Evolutionary conservation across 2,329 filamentous ascomycete genomes (phyloP).

Genomic region (Fusarium pilosicola): DNA sequence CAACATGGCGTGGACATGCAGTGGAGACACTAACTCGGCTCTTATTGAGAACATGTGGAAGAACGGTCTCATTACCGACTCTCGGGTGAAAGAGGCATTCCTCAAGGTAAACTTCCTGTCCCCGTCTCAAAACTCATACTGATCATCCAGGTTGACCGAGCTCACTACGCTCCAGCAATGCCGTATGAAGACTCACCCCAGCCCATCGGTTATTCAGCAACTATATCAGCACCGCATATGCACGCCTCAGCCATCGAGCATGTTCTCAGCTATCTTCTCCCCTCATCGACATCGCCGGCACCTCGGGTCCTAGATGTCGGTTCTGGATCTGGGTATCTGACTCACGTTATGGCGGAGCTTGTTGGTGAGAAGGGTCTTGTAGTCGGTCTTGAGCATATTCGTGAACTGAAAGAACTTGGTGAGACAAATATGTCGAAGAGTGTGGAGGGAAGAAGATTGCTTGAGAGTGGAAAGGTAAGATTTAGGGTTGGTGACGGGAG

Average conservation of each 20-base stretch:
- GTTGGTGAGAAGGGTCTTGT: conserved; percentile 65
- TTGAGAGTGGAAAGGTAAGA: conserved; percentile 71
- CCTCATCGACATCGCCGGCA: conserved; percentile 47
- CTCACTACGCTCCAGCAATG: conserved; percentile 76
- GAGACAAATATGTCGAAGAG: conserved; percentile 74
- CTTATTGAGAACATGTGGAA: conserved; percentile 81
- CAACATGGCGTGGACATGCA: conserved; percentile 90
- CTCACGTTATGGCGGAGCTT: conserved; percentile 85
- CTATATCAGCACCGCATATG: conserved; percentile 71
- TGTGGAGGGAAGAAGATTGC: conserved; percentile 64
- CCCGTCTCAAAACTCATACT: not conserved
- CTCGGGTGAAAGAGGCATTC: conserved; percentile 82
- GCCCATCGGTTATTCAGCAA: conserved; percentile 64
- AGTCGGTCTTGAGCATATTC: conserved; percentile 80
- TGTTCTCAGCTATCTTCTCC: conserved; percentile 57
- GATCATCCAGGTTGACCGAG: conserved; percentile 78
- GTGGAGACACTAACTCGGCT: conserved; percentile 76
- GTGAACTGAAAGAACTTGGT: conserved; percentile 69
- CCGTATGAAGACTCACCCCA: conserved; percentile 75
- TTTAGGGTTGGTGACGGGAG: conserved; percentile 83
- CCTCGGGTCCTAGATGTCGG: conserved; percentile 77
- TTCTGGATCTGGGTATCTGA: conserved; percentile 83
- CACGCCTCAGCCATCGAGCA: conserved; percentile 65
- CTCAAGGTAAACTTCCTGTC: conserved; percentile 62
- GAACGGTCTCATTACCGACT: conserved; percentile 77